phyloP scores from a whole-genome alignment of 768 basidiomycete species.

The Tulasnella sp. region DNA sequence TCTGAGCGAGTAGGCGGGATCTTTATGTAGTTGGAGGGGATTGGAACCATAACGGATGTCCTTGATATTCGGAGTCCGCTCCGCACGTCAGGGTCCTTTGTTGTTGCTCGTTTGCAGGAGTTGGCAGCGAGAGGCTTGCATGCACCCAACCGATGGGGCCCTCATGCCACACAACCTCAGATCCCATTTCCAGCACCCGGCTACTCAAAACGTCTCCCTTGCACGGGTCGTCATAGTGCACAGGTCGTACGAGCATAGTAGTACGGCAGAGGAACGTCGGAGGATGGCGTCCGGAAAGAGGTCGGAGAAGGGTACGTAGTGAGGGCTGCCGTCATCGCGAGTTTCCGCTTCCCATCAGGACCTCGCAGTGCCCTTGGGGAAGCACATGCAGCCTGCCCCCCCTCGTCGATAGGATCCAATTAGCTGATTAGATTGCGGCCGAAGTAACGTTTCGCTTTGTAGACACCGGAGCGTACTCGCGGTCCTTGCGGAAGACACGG shows the following conservation, averaged over 20 bases:
- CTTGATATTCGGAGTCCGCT: constrained; percentile 13
- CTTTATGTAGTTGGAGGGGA: background rate
- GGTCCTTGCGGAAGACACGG: constrained; percentile 3
- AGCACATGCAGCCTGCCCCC: background rate
- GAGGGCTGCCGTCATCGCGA: background rate
- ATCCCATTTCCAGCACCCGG: background rate
- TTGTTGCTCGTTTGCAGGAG: background rate
- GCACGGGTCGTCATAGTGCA: background rate
- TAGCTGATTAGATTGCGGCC: constrained; percentile 16
- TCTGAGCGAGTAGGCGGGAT: background rate
- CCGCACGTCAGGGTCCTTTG: constrained; percentile 8
- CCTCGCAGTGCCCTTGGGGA: background rate
- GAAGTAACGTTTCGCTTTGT: background rate
- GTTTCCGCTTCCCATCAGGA: background rate
- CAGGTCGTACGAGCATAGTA: background rate
- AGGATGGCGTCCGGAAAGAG: background rate
- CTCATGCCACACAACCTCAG: constrained; percentile 3
- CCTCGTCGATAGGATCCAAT: background rate
- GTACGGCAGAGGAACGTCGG: background rate
- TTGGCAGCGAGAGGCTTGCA: background rate
- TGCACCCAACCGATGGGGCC: background rate
- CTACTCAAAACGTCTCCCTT: background rate
- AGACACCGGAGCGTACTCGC: background rate
- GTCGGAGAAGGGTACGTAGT: background rate
- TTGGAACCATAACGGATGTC: background rate